These are phyloP conservation scores for Tricholoma saponaceum DNA, from an alignment of 768 basidiomycete species.

Conservation along the genomic window DNA sequence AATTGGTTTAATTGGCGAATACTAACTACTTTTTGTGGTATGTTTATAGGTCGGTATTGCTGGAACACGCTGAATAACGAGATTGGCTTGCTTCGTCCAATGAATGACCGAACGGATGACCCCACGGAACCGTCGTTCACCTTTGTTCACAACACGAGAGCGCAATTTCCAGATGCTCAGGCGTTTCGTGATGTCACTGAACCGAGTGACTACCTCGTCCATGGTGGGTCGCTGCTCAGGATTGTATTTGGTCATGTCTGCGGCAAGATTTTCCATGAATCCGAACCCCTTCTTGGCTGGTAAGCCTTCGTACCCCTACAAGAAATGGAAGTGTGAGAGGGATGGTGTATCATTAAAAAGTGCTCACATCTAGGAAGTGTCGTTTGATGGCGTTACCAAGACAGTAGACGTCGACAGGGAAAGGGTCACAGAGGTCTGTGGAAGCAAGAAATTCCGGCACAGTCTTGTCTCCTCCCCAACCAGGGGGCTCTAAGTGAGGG, in stretches of 20 bases:
- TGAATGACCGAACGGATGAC: background rate
- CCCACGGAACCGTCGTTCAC: background rate
- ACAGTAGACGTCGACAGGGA: conserved; percentile 32
- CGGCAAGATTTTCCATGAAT: conserved; percentile 14
- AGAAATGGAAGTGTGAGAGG: background rate
- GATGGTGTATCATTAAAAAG: background rate
- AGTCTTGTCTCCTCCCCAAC: conserved; percentile 35
- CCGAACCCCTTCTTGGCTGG: conserved; percentile 13
- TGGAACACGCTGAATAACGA: background rate
- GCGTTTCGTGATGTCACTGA: conserved; percentile 12
- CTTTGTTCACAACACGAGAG: conserved; percentile 18
- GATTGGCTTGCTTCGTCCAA: background rate
- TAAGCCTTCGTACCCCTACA: conserved; percentile 3
- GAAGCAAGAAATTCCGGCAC: conserved; percentile 29
- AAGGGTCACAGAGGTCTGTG: conserved; percentile 23
- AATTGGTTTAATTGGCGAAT: background rate
- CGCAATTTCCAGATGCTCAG: conserved; percentile 23
- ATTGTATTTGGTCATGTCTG: conserved; percentile 19
- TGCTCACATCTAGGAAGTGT: conserved; percentile 12
- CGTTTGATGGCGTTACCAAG: conserved; percentile 28
- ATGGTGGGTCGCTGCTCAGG: conserved; percentile 29
- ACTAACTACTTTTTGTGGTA: background rate
- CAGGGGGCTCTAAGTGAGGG: conserved; percentile 19
- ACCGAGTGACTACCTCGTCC: conserved; percentile 24
- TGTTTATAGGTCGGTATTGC: background rate